A percentile compares a stretch with the other conserved stretches of the same genome.
phyloP scores from a whole-genome alignment of 2,329 filamentous ascomycete species.

The Akanthomyces lecanii region DNA sequence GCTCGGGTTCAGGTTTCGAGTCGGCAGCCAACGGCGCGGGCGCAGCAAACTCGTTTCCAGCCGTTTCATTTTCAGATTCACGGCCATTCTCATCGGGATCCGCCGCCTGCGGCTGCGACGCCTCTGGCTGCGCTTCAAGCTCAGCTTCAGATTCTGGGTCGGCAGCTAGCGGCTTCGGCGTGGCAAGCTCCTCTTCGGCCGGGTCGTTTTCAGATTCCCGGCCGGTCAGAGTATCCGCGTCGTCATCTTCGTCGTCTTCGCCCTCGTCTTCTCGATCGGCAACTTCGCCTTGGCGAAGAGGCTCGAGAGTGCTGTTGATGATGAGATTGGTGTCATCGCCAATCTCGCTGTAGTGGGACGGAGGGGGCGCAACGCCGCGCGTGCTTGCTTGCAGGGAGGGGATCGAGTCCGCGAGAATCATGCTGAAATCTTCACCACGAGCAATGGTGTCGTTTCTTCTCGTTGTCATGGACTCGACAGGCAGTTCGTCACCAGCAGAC shows the following conservation, averaged over 20 bases:
- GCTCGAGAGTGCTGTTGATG: conserved; percentile 52
- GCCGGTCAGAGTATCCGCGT: conserved; percentile 17
- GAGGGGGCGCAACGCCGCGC: conserved; percentile 29
- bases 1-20: conserved; percentile 2
- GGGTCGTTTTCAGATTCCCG: conserved; percentile 9
- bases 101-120: background rate
- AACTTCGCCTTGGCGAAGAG: conserved; percentile 36
- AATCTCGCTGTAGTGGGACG: conserved; percentile 39
- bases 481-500: conserved; percentile 29
- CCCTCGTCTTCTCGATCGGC: conserved; percentile 20
- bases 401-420: conserved; percentile 54
- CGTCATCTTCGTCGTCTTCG: conserved; percentile 12
- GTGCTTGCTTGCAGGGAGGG: conserved; percentile 45
- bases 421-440: conserved; percentile 54
- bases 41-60: background rate
- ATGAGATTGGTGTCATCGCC: conserved; percentile 55
- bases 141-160: background rate
- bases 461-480: conserved; percentile 20
- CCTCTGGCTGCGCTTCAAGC: background rate
- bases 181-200: background rate
- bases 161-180: background rate
- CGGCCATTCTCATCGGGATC: background rate
- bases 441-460: conserved; percentile 39
- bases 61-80: background rate
- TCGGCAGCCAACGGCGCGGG: background rate